phyloP scores from a whole-genome alignment of 495 filamentous ascomycete genomes.

The Recurvomyces mirabilis region DNA sequence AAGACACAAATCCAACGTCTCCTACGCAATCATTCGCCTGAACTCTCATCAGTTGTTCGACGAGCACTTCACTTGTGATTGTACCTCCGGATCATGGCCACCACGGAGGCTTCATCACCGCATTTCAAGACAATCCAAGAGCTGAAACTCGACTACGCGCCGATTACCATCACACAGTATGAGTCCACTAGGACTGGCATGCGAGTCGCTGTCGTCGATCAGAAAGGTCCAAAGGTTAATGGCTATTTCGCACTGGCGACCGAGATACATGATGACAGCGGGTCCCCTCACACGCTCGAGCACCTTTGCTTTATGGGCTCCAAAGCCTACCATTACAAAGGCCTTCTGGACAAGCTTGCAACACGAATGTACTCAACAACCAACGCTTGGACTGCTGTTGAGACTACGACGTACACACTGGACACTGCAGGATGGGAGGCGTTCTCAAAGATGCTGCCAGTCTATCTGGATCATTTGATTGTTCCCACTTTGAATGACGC shows the following conservation, averaged over 20 bases:
- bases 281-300: constrained; percentile 90
- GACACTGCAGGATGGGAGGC: constrained; percentile 94
- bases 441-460: constrained; percentile 83
- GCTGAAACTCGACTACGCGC: constrained; percentile 81
- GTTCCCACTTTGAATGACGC: constrained; percentile 85
- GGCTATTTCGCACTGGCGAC: constrained; percentile 94
- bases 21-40: too few species aligned
- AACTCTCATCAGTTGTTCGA: too few species aligned
- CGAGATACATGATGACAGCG: constrained; percentile 94
- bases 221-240: constrained; percentile 83
- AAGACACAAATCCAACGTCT: too few species aligned
- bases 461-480: constrained; percentile 93
- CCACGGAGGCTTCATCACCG: constrained; percentile 11
- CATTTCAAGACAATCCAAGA: constrained; percentile 75
- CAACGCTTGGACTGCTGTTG: constrained; percentile 91
- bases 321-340: constrained; percentile 86
- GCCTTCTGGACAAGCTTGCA: constrained; percentile 84
- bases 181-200: constrained; percentile 80
- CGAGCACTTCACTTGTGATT: too few species aligned
- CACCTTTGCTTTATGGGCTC: constrained; percentile 98
- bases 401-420: constrained; percentile 94
- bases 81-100: too few species aligned
- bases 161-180: constrained; percentile 77
- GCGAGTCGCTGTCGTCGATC: constrained; percentile 82
- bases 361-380: constrained; percentile 85